Percentiles rank a stretch among this genome's conserved stretches.
These are phyloP conservation scores for Ceratocystis papillata DNA, from an alignment of 2,329 filamentous ascomycete genomes.

Conservation along the genomic window DNA sequence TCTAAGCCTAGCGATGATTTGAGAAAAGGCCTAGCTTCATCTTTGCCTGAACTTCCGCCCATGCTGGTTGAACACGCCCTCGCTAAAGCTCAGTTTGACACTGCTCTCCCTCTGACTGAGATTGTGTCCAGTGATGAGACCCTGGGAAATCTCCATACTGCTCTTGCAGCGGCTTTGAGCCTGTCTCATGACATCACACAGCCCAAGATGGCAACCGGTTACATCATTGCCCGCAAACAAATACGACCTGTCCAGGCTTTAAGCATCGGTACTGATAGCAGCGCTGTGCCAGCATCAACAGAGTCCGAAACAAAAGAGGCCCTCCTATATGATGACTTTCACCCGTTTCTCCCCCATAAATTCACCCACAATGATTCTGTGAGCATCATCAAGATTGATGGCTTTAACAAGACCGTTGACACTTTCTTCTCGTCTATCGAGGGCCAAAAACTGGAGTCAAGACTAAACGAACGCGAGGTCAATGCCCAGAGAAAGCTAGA, in stretches of 20 bases:
- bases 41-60: constrained; percentile 81
- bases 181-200: constrained; percentile 60
- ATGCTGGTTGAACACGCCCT: constrained; percentile 80
- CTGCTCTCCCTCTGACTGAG: constrained; percentile 53
- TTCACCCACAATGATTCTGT: constrained; percentile 57
- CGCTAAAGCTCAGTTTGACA: constrained; percentile 57
- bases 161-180: constrained; percentile 58
- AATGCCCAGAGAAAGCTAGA: constrained; percentile 75
- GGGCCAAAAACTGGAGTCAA: constrained; percentile 79
- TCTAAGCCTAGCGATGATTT: constrained; percentile 64
- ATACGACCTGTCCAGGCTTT: background rate
- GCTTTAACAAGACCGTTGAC: constrained; percentile 87
- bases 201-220: constrained; percentile 59
- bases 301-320: constrained; percentile 35
- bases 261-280: constrained; percentile 22
- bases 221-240: constrained; percentile 65
- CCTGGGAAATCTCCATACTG: constrained; percentile 55
- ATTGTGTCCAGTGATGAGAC: constrained; percentile 56
- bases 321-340: constrained; percentile 84
- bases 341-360: constrained; percentile 78
- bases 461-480: constrained; percentile 69
- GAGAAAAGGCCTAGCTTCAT: constrained; percentile 67
- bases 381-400: constrained; percentile 63
- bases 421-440: constrained; percentile 97
- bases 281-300: constrained; percentile 22